Conservation (phyloP, 441 rosid species). For the Populus hybrid region DNA sequence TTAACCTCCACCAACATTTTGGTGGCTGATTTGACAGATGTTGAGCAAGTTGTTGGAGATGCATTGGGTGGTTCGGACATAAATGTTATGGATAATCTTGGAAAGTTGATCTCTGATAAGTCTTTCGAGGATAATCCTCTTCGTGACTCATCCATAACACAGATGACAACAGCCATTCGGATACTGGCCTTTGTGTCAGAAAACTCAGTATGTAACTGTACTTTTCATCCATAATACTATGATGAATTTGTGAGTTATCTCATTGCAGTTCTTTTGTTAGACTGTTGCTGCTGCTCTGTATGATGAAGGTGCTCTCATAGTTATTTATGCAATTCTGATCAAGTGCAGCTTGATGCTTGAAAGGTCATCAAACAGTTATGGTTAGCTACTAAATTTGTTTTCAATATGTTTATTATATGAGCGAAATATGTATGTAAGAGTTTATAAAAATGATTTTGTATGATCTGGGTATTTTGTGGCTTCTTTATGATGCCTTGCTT, state of each 20-base stretch:
- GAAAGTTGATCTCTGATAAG: slow-evolving; percentile 73
- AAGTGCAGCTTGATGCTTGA: slow-evolving; percentile 97
- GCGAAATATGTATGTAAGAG: neutral
- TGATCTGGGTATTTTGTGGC: neutral
- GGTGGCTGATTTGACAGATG: slow-evolving; percentile 73
- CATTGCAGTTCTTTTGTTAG: slow-evolving; percentile 37
- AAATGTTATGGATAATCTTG: slow-evolving; percentile 87
- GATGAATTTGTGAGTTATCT: slow-evolving; percentile 15
- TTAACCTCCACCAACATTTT: slow-evolving; percentile 71
- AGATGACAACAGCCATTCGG: slow-evolving; percentile 88
- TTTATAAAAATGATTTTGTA: neutral
- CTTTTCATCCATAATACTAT: neutral
- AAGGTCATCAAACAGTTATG: slow-evolving; percentile 89
- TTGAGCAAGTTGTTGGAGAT: slow-evolving; percentile 76
- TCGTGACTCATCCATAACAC: slow-evolving; percentile 82
- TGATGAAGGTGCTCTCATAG: slow-evolving; percentile 87
- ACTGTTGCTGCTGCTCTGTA: slow-evolving; percentile 79
- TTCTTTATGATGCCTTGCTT: neutral
- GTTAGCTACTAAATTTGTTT: slow-evolving; percentile 37
- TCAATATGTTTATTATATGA: neutral
- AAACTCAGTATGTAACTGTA: slow-evolving; percentile 59
- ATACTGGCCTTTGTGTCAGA: slow-evolving; percentile 84
- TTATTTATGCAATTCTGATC: slow-evolving; percentile 74
- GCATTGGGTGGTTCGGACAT: slow-evolving; percentile 66
- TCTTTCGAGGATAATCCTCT: slow-evolving; percentile 83